A percentile compares a stretch with the other conserved stretches of the same genome.
Conservation (phyloP, 2,329 filamentous ascomycete species). For the Trichoderma arundinaceum region DNA sequence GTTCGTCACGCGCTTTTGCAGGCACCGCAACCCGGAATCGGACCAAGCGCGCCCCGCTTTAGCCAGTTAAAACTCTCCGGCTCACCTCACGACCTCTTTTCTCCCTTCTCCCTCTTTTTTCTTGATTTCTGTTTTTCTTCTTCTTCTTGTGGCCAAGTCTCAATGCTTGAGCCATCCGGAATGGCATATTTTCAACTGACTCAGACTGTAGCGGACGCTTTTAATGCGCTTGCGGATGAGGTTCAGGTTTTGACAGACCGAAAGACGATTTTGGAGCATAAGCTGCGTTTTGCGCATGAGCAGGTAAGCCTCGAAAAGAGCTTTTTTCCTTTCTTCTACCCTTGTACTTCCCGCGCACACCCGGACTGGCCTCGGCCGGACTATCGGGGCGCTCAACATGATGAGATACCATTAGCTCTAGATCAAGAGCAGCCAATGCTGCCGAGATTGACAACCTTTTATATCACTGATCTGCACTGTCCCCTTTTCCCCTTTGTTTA, state of each 20-base stretch:
- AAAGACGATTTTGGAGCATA: conserved; percentile 70
- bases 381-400: conserved; percentile 40
- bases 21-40: conserved; percentile 10
- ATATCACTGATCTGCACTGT: conserved; percentile 32
- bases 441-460: conserved; percentile 65
- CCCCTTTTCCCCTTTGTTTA: conserved; percentile 36
- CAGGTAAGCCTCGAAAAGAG: conserved; percentile 58
- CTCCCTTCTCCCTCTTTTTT: conserved; percentile 34
- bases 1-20: not conserved
- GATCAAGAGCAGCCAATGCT: conserved; percentile 71
- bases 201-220: conserved; percentile 66
- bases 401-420: conserved; percentile 73
- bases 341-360: not conserved
- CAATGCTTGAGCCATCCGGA: conserved; percentile 35
- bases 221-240: conserved; percentile 68
- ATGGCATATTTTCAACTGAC: conserved; percentile 52
- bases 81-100: conserved; percentile 31
- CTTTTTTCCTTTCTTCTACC: conserved; percentile 29
- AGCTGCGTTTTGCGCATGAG: conserved; percentile 69
- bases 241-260: conserved; percentile 67
- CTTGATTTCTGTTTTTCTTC: conserved; percentile 34
- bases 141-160: conserved; percentile 28
- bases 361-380: not conserved
- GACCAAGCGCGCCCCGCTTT: conserved; percentile 29
- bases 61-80: conserved; percentile 32